Base-by-base conservation (phyloP, 164 flowering plant species). In the Magnolia changhungtana region DNA sequence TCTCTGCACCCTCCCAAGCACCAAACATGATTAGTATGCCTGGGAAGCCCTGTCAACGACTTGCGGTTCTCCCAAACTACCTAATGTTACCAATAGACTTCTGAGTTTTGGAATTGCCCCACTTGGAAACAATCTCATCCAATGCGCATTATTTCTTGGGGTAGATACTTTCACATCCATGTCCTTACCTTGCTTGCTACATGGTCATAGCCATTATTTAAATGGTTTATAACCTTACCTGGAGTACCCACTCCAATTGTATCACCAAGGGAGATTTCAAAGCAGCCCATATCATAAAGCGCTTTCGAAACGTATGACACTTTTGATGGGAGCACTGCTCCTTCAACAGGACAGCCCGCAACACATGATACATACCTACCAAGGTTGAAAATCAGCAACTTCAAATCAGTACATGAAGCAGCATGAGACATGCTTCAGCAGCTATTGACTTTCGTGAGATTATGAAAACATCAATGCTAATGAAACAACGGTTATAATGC, bases 231-330 rank as follows among this genome's bases (percentile, higher is more conserved):
- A 78, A 79, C 69, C 52, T 80, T 91, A 96, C 99, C 99, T 75
- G 98, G 99, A 59, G 98, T 96, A 45, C 88, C 99, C 78, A 96
- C 97, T 31, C 99, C 98, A 75, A 93, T 90, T 31, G 98, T 96
- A 84, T 96, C 99, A 78, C 90, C 98, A 72, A 94, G 96, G 67
- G 99, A 96, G 78, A 94, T 93, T 84, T 96, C 99, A 80, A 77
- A 87, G 89, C 99, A 96, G 63, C 99, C 99, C 99, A 96, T 96
- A 51, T 91, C 87, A 76, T 90, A 75, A 69, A 96, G 94, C 81
- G 89, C 88, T 83, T 93, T 92, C 2, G 97, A 97, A 68, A 96
- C 97, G 85, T 90, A 88, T 31, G 97, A 98, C 27, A 96, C 99
- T 83, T 90, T 89, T 65, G 90, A 85, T 68, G 99, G 98, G 75